Evolutionary conservation across 208 protist genomes (phyloP).

Genomic region (Tetramitus jugosus): DNA sequence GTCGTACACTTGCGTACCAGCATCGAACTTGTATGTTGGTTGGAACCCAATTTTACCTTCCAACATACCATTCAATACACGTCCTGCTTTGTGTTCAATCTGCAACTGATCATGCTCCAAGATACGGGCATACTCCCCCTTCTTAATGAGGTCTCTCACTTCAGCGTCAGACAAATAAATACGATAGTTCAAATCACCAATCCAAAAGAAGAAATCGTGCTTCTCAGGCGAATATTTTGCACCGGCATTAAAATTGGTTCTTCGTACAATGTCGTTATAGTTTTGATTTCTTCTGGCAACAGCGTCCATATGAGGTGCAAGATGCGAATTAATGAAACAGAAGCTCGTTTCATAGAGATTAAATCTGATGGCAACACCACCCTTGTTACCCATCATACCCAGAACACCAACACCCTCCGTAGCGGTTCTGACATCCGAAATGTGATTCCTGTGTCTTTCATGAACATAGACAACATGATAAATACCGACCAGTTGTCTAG

Average conservation of each 20-base stretch:
- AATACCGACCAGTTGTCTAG: conserved; percentile 12
- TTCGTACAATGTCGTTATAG: conserved; percentile 67
- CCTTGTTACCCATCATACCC: conserved; percentile 67
- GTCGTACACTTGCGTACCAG: conserved; percentile 66
- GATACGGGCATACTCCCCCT: conserved; percentile 42
- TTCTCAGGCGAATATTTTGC: not conserved
- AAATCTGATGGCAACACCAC: conserved; percentile 66
- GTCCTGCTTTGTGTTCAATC: not conserved
- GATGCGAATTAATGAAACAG: conserved; percentile 75
- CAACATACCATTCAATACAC: conserved; percentile 28
- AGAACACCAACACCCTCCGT: not conserved
- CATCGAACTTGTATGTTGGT: conserved; percentile 68
- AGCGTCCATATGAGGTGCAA: conserved; percentile 76
- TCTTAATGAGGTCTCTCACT: conserved; percentile 44
- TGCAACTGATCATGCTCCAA: conserved; percentile 67
- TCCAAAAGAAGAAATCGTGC: conserved; percentile 39
- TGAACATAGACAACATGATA: not conserved
- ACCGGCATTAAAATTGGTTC: conserved; percentile 2
- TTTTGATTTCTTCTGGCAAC: conserved; percentile 73
- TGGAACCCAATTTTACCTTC: conserved; percentile 38
- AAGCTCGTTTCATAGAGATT: conserved; percentile 58
- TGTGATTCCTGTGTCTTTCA: not conserved
- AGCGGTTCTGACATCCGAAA: not conserved
- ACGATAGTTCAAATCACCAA: conserved; percentile 54
- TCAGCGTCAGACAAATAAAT: conserved; percentile 59